Percentiles rank a stretch among this genome's conserved stretches.
phyloP scores from a whole-genome alignment of 129 eudicot species.

The Ambrosia artemisiifolia region DNA sequence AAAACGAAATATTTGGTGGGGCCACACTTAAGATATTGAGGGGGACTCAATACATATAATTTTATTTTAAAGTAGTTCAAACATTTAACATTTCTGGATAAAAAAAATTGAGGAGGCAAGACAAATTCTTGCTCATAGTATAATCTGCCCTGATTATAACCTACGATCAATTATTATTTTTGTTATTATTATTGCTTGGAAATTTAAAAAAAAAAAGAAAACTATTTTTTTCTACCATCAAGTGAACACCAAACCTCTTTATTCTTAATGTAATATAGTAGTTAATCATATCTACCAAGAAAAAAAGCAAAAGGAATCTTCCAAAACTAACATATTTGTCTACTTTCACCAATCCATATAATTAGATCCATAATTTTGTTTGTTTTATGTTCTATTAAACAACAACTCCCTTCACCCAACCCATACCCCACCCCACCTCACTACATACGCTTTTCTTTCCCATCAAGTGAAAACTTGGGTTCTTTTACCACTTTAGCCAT shows the following conservation, averaged over 20 bases:
- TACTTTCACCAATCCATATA: slow-evolving; percentile 8
- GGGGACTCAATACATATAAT: too few species aligned
- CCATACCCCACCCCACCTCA: background rate
- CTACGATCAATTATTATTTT: too few species aligned
- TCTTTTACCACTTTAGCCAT: background rate
- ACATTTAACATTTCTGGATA: too few species aligned
- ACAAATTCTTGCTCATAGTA: too few species aligned
- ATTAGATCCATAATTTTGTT: background rate
- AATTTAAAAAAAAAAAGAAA: background rate
- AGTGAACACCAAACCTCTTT: background rate
- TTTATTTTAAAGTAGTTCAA: too few species aligned
- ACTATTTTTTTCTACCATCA: background rate
- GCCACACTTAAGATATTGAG: too few species aligned
- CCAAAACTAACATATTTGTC: slow-evolving; percentile 3
- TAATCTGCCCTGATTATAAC: too few species aligned
- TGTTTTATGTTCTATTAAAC: background rate
- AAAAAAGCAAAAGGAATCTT: background rate
- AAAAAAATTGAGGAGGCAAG: too few species aligned
- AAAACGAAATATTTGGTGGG: too few species aligned
- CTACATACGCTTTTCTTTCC: background rate
- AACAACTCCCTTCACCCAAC: background rate
- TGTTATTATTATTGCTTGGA: too few species aligned
- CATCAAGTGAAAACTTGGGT: slow-evolving; percentile 1
- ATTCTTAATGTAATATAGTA: background rate
- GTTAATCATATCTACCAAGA: background rate